Evolutionary conservation across 805 yeast genomes (phyloP), one percentile per base, ranked within the genome.

Genomic region (Yarrowia sp.): DNA sequence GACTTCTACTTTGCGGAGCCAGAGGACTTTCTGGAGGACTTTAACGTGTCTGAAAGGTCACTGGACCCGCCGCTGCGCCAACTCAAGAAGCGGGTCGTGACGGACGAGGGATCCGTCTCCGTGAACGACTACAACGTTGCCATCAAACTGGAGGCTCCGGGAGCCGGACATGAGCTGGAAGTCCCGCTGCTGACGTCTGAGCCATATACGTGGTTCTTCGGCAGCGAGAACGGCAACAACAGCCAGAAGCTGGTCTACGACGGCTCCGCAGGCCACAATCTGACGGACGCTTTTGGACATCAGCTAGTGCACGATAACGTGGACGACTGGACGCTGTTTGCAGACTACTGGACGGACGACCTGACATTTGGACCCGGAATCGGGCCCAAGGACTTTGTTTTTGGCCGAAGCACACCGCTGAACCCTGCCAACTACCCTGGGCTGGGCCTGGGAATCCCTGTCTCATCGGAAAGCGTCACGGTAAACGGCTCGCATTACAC

Each of bases 321-420:
- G 6, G 38, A 51, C 22, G 55, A 47, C 14, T 47, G 55, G 55
- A 47, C 38, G 22, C 13, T 47, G 21, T 47, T 47, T 35, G 58
- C 58, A 1, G 61, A 55, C 21, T 55, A 38, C 21, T 55, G 61
- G 61, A 55, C 61, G 1, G 61, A 55, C 16, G 14, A 38, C 13
- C 9, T 55, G 13, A 55, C 47, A 0, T 55, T 55, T 38, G 61
- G 61, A 7, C 32, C 12, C 2, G 58, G 13, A 12, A 35, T 35
- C 4, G 42, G 33, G 4, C 58, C 58, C 18, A 22, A 51, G 10
- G 22, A 51, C 24, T 51, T 51, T 18, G 32, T 35, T 9, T 51
- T 51, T 12, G 58, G 58, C 12, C 22, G 58, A 22, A 35, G 42
- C 14, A 22, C 14, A 10, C 14, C 22, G 12, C 7, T 25, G 16